These are phyloP conservation scores for Boletus insuetus DNA, from an alignment of 768 basidiomycete genomes.

Conservation along the genomic window DNA sequence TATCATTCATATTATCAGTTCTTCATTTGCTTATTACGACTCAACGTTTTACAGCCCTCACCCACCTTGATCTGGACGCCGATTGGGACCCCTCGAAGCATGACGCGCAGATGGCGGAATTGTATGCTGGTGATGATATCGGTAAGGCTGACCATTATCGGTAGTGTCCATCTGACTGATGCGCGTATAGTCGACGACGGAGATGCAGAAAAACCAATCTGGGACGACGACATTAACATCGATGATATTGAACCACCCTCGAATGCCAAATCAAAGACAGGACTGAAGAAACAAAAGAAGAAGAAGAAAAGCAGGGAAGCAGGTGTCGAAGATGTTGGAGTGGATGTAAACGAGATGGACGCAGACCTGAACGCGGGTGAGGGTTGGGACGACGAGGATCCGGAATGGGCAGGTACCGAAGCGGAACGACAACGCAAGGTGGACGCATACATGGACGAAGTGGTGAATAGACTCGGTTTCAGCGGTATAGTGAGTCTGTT, in stretches of 20 bases:
- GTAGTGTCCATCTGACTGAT: background rate
- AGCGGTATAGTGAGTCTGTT: slow-evolving; percentile 79
- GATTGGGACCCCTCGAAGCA: slow-evolving; percentile 90
- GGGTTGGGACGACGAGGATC: slow-evolving; percentile 42
- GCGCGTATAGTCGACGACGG: slow-evolving; percentile 26
- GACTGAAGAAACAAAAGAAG: slow-evolving; percentile 40
- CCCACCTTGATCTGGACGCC: slow-evolving; percentile 79
- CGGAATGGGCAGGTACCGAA: slow-evolving; percentile 86
- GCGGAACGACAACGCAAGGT: slow-evolving; percentile 83
- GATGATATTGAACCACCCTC: slow-evolving; percentile 51
- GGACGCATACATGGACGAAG: slow-evolving; percentile 87
- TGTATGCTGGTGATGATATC: slow-evolving; percentile 59
- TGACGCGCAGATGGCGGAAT: slow-evolving; percentile 74
- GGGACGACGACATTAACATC: slow-evolving; percentile 90
- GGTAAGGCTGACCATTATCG: slow-evolving; percentile 15
- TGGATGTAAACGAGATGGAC: slow-evolving; percentile 46
- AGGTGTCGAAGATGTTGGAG: slow-evolving; percentile 43
- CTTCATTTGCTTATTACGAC: background rate
- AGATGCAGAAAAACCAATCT: slow-evolving; percentile 70
- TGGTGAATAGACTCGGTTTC: slow-evolving; percentile 82
- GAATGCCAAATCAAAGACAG: slow-evolving; percentile 30
- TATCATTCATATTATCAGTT: too few relatives aligned
- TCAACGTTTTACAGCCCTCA: slow-evolving; percentile 44
- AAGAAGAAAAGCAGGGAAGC: slow-evolving; percentile 38
- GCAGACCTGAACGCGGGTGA: slow-evolving; percentile 56